These are phyloP conservation scores for Calonectria crousiana DNA, from an alignment of 2,329 filamentous ascomycete species.

Conservation along the genomic window DNA sequence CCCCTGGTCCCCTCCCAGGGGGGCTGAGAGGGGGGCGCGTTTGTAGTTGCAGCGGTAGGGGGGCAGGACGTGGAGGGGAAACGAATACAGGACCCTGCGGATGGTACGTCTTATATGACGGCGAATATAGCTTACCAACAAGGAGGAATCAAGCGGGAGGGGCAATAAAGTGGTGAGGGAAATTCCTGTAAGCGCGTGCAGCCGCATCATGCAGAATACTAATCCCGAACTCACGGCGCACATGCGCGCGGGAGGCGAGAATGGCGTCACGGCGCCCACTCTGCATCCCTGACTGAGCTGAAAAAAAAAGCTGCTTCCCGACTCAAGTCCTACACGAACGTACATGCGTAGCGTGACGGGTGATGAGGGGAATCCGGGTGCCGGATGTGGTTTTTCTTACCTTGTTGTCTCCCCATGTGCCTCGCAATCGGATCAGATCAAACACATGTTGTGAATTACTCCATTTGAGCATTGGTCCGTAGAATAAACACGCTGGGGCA, in stretches of 20 bases:
- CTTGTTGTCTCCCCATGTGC: neutral
- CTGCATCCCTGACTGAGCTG: conserved; percentile 38
- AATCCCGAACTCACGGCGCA: conserved; percentile 14
- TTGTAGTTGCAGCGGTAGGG: neutral
- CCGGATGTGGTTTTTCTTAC: neutral
- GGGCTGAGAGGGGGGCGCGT: too few relatives aligned
- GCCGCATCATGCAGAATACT: conserved; percentile 7
- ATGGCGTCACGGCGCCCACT: conserved; percentile 32
- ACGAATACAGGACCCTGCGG: neutral
- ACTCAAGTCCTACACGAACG: conserved; percentile 30
- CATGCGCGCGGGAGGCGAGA: conserved; percentile 29
- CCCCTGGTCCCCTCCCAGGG: neutral
- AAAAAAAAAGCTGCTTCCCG: conserved; percentile 26
- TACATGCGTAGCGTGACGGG: conserved; percentile 17
- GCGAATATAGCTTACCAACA: conserved; percentile 10
- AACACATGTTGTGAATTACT: neutral
- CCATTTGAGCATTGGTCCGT: neutral
- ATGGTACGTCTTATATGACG: conserved; percentile 4
- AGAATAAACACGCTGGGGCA: neutral
- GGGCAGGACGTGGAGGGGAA: neutral
- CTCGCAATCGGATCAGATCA: neutral
- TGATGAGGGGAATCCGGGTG: neutral
- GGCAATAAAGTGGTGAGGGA: neutral
- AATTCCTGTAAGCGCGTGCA: conserved; percentile 12
- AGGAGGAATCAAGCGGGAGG: neutral